Evolutionary conservation across 371 early-diverging fungal species (phyloP), one percentile per base, ranked within the genome.

Genomic region (Dinochytrium kinnereticum): DNA sequence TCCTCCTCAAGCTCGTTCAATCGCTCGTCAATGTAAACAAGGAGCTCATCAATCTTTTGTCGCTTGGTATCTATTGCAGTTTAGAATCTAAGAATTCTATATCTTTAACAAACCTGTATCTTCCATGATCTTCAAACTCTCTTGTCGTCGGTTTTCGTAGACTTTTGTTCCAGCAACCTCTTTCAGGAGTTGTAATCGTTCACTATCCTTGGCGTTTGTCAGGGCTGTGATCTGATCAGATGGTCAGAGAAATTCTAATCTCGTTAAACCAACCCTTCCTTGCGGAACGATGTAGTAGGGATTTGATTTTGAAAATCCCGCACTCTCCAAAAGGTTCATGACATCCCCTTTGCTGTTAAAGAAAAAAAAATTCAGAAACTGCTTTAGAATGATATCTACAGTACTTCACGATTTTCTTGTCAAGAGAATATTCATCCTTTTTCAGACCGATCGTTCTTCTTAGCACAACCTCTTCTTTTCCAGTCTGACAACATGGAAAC

Each of bases 201-300:
- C 98, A 40, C 81, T 76, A 77, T 98, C 98, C 76, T 95, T 95
- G 1, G 98, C 94, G 59, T 95, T 94, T 0, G 98, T 97, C 66
- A 99, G 86, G 1, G 95, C 91, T 2, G 91, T 96, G 69, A 94
- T 90, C 92, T 93, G 51, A 44, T 33, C 34, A 51, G 30, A 53
- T 59, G 0, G 38, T 57, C n/a, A 24, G 53, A 31, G 24, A 28
- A 2, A 0, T 19, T 19, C 15, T n/a, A 69, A 74, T 21, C 1
- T 26, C 31, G 17, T 15, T 17, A 70, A 70, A 53, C 1, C 28
- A 88, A 98, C 94, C 67, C 97, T 87, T 50, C 99, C 99, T 87
- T 99, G 99, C n/a, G 97, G 98, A 2, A 99, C 98, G 81, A 99
- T 97, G 76, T 98, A 99, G 82, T 98, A 99, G 15, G 99, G 98